phyloP scores from a whole-genome alignment of 768 basidiomycete genomes.

The Brasilioporus rufonigricans region DNA sequence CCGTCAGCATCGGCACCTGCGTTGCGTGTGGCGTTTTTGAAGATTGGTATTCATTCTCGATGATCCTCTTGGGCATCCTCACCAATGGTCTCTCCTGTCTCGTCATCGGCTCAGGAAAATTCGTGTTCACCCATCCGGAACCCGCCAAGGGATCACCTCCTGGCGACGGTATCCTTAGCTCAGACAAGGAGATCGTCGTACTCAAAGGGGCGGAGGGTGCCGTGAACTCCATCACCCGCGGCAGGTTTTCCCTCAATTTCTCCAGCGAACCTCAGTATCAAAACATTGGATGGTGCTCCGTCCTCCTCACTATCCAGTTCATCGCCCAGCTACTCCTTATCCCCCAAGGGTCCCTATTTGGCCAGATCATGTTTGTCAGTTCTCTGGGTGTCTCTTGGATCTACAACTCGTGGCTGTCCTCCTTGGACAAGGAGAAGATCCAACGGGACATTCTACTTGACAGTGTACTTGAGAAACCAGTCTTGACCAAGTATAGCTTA shows the following conservation, averaged over 20 bases:
- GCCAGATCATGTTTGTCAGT: slow-evolving; percentile 35
- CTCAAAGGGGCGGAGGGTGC: slow-evolving; percentile 28
- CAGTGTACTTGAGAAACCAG: slow-evolving; percentile 22
- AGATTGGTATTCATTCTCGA: slow-evolving; percentile 35
- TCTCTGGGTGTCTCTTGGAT: slow-evolving; percentile 35
- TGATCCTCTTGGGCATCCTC: slow-evolving; percentile 36
- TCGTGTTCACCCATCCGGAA: slow-evolving; percentile 25
- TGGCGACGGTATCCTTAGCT: slow-evolving; percentile 30
- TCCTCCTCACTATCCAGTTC: slow-evolving; percentile 34
- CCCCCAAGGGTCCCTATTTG: slow-evolving; percentile 33
- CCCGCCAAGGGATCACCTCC: slow-evolving; percentile 21
- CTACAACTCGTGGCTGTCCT: slow-evolving; percentile 36
- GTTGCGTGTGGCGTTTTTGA: slow-evolving; percentile 25
- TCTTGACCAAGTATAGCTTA: slow-evolving; percentile 24
- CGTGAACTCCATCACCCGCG: slow-evolving; percentile 31
- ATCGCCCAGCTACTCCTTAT: slow-evolving; percentile 34
- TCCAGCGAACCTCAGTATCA: slow-evolving; percentile 24
- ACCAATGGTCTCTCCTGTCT: slow-evolving; percentile 32
- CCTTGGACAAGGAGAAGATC: slow-evolving; percentile 35
- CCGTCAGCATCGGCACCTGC: slow-evolving; percentile 28
- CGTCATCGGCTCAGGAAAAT: slow-evolving; percentile 32
- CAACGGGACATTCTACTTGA: slow-evolving; percentile 26
- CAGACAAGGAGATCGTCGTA: slow-evolving; percentile 24
- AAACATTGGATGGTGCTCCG: slow-evolving; percentile 31
- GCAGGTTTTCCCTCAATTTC: slow-evolving; percentile 24